Evolutionary conservation across 1,139 yeast species (phyloP).

Genomic region (Spathaspora sp.): DNA sequence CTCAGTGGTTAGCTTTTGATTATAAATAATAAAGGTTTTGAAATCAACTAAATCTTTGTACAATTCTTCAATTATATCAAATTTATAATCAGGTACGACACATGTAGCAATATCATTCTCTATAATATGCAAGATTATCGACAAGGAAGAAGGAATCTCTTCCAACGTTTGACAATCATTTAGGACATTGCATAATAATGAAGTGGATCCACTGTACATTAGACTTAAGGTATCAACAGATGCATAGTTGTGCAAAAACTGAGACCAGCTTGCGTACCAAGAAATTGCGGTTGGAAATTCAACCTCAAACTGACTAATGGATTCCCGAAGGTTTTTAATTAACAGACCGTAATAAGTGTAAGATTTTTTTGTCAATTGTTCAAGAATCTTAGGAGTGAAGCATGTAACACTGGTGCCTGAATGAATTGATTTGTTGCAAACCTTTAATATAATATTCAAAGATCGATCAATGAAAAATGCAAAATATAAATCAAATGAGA

Average conservation of each 20-base stretch:
- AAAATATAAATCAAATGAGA: constrained; percentile 27
- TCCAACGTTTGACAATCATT: constrained; percentile 19
- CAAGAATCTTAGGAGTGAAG: constrained; percentile 31
- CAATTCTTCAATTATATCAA: constrained; percentile 29
- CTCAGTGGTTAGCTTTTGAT: constrained; percentile 13
- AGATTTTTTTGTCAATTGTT: constrained; percentile 32
- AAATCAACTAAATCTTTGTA: constrained; percentile 23
- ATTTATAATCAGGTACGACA: constrained; percentile 35
- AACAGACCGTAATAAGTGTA: constrained; percentile 35
- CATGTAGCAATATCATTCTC: constrained; percentile 27
- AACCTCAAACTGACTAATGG: constrained; percentile 29
- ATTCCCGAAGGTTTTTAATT: constrained; percentile 33
- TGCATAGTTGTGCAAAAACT: constrained; percentile 34
- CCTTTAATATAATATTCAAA: constrained; percentile 31
- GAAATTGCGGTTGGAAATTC: constrained; percentile 42
- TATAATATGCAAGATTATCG: constrained; percentile 25
- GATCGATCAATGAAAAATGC: constrained; percentile 41
- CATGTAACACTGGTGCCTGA: constrained; percentile 17
- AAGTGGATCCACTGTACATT: constrained; percentile 36
- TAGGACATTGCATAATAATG: constrained; percentile 29
- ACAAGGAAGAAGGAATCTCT: constrained; percentile 28
- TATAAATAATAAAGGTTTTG: constrained; percentile 21
- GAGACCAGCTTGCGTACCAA: constrained; percentile 38
- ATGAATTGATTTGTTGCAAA: constrained; percentile 13
- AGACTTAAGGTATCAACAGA: constrained; percentile 34